phyloP scores from a whole-genome alignment of 2,329 filamentous ascomycete species.

The Aureobasidium vineae region DNA sequence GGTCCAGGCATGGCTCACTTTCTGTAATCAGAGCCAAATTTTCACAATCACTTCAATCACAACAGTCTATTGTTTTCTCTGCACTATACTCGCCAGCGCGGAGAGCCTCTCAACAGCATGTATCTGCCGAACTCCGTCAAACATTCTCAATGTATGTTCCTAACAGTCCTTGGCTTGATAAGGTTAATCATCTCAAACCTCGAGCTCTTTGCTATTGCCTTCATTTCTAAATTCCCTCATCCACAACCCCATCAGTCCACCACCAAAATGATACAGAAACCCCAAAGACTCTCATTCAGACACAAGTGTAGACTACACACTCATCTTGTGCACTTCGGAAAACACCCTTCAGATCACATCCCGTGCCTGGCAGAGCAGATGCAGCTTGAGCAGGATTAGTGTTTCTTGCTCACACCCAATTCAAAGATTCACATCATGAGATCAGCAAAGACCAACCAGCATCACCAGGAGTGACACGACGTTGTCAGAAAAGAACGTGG shows the following conservation, averaged over 20 bases:
- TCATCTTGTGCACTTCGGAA: neutral
- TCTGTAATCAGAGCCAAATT: constrained; percentile 1
- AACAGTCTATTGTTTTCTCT: neutral
- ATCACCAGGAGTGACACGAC: neutral
- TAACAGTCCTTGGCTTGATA: neutral
- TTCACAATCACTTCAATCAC: neutral
- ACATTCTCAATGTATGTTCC: neutral
- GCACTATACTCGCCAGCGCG: neutral
- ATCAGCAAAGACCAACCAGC: neutral
- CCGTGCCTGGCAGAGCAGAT: neutral
- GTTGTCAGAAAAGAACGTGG: neutral
- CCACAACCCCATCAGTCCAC: neutral
- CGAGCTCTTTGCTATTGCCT: neutral
- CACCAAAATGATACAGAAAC: neutral
- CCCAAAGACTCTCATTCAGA: no score
- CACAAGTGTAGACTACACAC: neutral
- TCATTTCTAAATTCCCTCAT: neutral
- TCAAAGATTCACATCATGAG: neutral
- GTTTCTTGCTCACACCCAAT: neutral
- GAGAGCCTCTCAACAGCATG: neutral
- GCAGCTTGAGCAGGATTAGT: neutral
- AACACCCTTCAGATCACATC: neutral
- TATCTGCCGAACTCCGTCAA: neutral
- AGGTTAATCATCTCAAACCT: neutral
- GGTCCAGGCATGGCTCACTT: constrained; percentile 7